phyloP scores from a whole-genome alignment of 345 rosid genomes.

The Eucalyptus grandis region DNA sequence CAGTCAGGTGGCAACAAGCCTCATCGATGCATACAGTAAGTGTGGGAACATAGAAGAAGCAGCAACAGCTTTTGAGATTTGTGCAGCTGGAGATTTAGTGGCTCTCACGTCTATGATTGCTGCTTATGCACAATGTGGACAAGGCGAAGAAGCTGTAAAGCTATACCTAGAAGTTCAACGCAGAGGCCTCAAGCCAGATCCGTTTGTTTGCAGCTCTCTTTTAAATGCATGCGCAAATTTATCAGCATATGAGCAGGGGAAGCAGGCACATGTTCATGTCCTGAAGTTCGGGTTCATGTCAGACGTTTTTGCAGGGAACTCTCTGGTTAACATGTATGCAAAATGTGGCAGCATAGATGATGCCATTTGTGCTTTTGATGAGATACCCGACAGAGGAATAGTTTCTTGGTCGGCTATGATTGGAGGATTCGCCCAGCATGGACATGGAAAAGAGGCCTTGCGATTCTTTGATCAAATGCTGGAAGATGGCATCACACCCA shows the following conservation, averaged over 20 bases:
- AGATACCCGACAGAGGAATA: conserved; percentile 38
- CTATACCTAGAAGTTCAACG: conserved; percentile 30
- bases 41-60: conserved; percentile 34
- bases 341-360: conserved; percentile 65
- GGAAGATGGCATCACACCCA: conserved; percentile 27
- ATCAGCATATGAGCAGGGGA: conserved; percentile 65
- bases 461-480: conserved; percentile 33
- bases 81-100: conserved; percentile 22
- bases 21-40: conserved; percentile 50
- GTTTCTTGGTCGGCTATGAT: conserved; percentile 63
- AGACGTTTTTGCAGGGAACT: conserved; percentile 47
- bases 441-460: conserved; percentile 40
- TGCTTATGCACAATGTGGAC: conserved; percentile 41
- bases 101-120: conserved; percentile 47
- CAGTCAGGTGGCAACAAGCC: conserved; percentile 34
- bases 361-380: conserved; percentile 27
- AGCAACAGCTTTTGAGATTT: conserved; percentile 19
- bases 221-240: conserved; percentile 53
- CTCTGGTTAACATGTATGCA: conserved; percentile 56
- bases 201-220: conserved; percentile 54
- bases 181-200: conserved; percentile 32
- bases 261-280: conserved; percentile 48
- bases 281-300: conserved; percentile 43
- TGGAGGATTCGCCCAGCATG: conserved; percentile 48
- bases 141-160: conserved; percentile 56